phyloP scores from a whole-genome alignment of 257 asterid species.

The Salvia hispanica region DNA sequence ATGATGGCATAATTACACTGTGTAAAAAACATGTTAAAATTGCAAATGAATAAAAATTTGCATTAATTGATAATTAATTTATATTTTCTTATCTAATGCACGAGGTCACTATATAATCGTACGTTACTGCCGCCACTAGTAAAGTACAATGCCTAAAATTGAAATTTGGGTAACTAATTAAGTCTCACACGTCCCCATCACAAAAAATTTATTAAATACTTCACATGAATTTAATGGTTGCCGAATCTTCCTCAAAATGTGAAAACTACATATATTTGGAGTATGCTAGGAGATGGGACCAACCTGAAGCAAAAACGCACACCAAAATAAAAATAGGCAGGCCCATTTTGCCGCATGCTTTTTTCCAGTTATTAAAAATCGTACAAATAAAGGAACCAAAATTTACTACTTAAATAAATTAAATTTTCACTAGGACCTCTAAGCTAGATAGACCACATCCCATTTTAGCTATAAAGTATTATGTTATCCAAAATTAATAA shows the following conservation, averaged over 20 bases:
- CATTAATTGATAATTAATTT: too few relatives aligned
- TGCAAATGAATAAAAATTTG: too few relatives aligned
- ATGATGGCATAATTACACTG: too few relatives aligned
- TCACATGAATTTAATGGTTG: constrained; percentile 18
- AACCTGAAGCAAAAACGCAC: constrained; percentile 4
- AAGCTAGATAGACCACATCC: not conserved
- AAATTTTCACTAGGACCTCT: not conserved
- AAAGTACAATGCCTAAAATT: not conserved
- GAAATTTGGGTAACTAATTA: not conserved
- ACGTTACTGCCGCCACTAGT: not conserved
- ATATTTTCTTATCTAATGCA: too few relatives aligned
- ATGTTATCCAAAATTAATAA: not conserved
- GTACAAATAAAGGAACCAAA: not conserved
- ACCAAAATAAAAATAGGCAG: constrained; percentile 10
- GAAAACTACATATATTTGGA: not conserved
- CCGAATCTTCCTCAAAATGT: not conserved
- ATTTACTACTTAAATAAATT: not conserved
- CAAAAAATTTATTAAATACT: too few relatives aligned
- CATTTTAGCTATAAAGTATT: not conserved
- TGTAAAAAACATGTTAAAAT: too few relatives aligned
- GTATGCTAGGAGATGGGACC: constrained; percentile 24
- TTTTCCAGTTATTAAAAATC: not conserved
- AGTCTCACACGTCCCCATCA: too few relatives aligned
- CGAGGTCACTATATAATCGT: not conserved
- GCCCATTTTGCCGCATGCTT: constrained; percentile 10